Base-by-base conservation (phyloP, 192 early-diverging fungal genomes). In the Coemansia sp. region DNA sequence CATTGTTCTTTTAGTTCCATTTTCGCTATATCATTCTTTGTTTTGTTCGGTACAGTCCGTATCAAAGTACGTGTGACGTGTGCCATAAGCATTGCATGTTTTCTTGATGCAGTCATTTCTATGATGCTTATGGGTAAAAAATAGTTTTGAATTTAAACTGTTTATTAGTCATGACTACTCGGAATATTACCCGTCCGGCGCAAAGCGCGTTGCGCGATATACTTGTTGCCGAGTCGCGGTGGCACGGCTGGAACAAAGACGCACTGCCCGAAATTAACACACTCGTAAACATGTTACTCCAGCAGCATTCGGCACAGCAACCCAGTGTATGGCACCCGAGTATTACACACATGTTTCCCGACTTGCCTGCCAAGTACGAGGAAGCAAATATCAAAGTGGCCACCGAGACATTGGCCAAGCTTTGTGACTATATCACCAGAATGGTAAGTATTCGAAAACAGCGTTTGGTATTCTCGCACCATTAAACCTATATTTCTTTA, bases 291-390 rank as follows among this genome's bases (percentile, higher is more conserved):
- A 23, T 72, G 14, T 22, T 78, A 43, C 59, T 78, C 23, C 76
- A 78, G 47, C 66, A 67, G 27, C 60, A 61, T 62, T 68, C 68
- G 39, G 71, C 76, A n/a, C 76, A 78, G 17, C 70, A 72, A 29
- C 70, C 76, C 6, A 62, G 60, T 3, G 70, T 69, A 43, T 78
- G 76, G 76, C 76, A 78, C 56, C 76, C 76, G 6, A 78, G 70
- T 37, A 15, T 72, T 11, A 49, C 57, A 8, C 52, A 19, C 10
- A 59, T 72, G 53, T 78, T 78, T 66, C 70, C 70, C 0, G 76
- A 72, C 27, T 57, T 78, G 11, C 19, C 66, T 1, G 23, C 7
- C 38, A 72, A 60, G 25, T 78, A 60, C 32, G 60, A 68, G 4
- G 54, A 41, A 4, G 62, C 66, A 4, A 50, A 66, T 4, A 4